Conservation (phyloP, 805 yeast genomes). For the Maudiozyma barnettii region DNA sequence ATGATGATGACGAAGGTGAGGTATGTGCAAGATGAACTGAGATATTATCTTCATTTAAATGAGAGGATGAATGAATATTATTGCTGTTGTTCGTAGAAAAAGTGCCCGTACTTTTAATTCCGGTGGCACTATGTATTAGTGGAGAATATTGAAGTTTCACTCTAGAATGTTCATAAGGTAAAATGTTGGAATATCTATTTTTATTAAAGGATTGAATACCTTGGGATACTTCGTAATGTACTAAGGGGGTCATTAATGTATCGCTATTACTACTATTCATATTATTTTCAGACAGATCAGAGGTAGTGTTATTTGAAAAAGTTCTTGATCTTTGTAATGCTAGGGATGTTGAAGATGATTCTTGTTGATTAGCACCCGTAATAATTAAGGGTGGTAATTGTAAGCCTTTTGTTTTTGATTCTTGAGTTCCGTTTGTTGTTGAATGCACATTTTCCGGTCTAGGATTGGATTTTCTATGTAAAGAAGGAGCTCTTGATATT, state of each 20-base stretch:
- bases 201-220: slow-evolving; percentile 74
- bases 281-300: neutral
- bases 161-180: slow-evolving; percentile 77
- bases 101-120: neutral
- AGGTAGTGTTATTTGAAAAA: neutral
- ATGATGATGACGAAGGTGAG: neutral
- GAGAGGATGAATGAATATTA: neutral
- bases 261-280: slow-evolving; percentile 12
- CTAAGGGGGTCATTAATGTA: slow-evolving; percentile 22
- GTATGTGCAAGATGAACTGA: neutral
- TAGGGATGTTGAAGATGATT: neutral
- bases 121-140: neutral
- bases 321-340: neutral
- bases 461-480: neutral
- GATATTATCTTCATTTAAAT: neutral
- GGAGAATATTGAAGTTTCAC: slow-evolving; percentile 40
- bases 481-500: neutral
- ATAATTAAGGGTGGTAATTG: slow-evolving; percentile 5
- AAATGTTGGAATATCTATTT: slow-evolving; percentile 78
- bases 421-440: neutral
- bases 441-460: neutral
- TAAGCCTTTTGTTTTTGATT: neutral
- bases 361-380: neutral
- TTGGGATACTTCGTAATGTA: slow-evolving; percentile 39
- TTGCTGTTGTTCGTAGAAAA: neutral